Percentiles rank a stretch among this genome's conserved stretches.
phyloP scores from a whole-genome alignment of 164 flowering plant species.

The Chimonanthus praecox region DNA sequence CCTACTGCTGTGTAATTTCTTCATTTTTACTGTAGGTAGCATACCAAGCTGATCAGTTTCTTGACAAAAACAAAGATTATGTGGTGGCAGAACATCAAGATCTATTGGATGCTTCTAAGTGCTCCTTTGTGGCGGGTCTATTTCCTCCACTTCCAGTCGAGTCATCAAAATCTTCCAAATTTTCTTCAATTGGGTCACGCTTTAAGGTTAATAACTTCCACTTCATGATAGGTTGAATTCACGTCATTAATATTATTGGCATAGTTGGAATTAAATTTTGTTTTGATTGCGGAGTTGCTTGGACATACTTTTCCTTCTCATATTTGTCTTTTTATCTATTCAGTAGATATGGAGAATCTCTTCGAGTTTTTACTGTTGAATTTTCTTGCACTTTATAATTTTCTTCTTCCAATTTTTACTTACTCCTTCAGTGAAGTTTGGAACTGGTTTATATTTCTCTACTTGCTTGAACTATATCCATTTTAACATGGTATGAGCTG shows the following conservation, averaged over 20 bases:
- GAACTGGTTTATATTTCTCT: neutral
- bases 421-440: neutral
- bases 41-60: constrained; percentile 77
- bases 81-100: constrained; percentile 98
- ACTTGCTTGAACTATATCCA: neutral
- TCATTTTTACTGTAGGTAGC: constrained; percentile 43
- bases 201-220: constrained; percentile 51
- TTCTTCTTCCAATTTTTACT: neutral
- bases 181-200: constrained; percentile 91
- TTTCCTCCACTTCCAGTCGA: constrained; percentile 78
- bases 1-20: neutral
- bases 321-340: neutral
- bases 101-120: constrained; percentile 64
- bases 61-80: constrained; percentile 95
- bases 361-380: neutral
- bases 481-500: neutral
- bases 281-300: constrained; percentile 1
- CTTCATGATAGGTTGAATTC: neutral
- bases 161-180: constrained; percentile 78
- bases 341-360: neutral
- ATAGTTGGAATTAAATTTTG: constrained; percentile 1
- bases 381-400: neutral
- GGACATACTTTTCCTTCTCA: neutral
- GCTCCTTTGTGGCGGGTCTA: constrained; percentile 71
- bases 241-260: neutral